Percentiles rank a stretch among this genome's conserved stretches.
Conservation (phyloP, 2,329 filamentous ascomycete species). For the Cryphonectria parasitica region DNA sequence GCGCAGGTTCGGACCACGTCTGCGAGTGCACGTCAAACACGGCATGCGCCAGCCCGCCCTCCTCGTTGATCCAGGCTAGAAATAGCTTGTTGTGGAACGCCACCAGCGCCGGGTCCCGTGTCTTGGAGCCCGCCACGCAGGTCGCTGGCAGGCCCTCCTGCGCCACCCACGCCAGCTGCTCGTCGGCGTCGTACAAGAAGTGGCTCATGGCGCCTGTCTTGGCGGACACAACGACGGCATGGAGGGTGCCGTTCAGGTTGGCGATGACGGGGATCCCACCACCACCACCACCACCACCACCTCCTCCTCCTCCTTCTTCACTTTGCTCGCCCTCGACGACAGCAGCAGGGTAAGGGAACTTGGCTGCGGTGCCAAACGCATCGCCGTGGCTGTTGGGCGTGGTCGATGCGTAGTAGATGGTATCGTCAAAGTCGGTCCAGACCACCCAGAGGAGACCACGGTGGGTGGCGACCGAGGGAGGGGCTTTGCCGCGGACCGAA, state of each 20-base stretch:
- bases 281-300: slow-evolving; percentile 32
- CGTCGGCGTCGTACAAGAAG: slow-evolving; percentile 39
- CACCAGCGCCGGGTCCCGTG: slow-evolving; percentile 35
- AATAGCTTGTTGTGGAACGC: slow-evolving; percentile 43
- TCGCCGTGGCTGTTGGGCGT: slow-evolving; percentile 32
- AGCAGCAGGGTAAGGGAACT: slow-evolving; percentile 33
- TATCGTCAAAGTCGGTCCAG: slow-evolving; percentile 38
- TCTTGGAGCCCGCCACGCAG: slow-evolving; percentile 34
- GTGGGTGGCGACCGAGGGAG: slow-evolving; percentile 41
- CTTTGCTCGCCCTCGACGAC: too few relatives aligned
- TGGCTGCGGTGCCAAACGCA: slow-evolving; percentile 34
- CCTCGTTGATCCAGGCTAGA: slow-evolving; percentile 37
- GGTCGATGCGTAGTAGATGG: slow-evolving; percentile 40
- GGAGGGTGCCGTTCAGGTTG: slow-evolving; percentile 40
- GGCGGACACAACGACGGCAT: slow-evolving; percentile 38
- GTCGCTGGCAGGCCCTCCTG: slow-evolving; percentile 32
- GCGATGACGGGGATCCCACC: slow-evolving; percentile 39
- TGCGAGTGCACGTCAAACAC: slow-evolving; percentile 34
- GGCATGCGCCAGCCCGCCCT: slow-evolving; percentile 36
- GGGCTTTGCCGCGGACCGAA: slow-evolving; percentile 38
- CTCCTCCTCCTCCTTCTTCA: background rate
- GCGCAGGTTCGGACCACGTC: slow-evolving; percentile 27
- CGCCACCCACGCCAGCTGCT: slow-evolving; percentile 33
- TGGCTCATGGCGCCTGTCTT: slow-evolving; percentile 37
- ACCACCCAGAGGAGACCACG: slow-evolving; percentile 43